Conservation (phyloP, 805 yeast species). For the Millerozyma acaciae region DNA sequence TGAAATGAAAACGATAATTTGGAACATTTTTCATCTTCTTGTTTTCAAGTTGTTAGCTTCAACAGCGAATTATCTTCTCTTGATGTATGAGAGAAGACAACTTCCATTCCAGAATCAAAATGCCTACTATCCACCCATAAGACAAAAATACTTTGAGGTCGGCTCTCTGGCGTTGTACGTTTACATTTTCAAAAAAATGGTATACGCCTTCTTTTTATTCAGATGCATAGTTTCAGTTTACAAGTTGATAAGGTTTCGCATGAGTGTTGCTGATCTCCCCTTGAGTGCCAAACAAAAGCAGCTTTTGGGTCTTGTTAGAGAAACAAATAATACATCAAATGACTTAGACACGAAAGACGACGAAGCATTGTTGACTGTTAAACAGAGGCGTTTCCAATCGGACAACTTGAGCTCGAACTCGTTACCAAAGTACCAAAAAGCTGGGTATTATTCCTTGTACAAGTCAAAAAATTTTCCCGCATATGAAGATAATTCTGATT, state of each 20-base stretch:
- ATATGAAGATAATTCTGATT: neutral
- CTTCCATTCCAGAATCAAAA: conserved; percentile 7
- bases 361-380: conserved; percentile 17
- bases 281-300: conserved; percentile 43
- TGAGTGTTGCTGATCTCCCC: conserved; percentile 50
- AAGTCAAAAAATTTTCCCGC: neutral
- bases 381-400: conserved; percentile 19
- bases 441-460: conserved; percentile 1
- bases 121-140: conserved; percentile 6
- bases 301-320: conserved; percentile 33
- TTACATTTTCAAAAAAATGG: conserved; percentile 12
- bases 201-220: conserved; percentile 20
- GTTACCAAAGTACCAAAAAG: conserved; percentile 19
- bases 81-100: conserved; percentile 7
- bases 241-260: conserved; percentile 37
- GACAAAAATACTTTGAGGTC: conserved; percentile 1
- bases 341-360: conserved; percentile 10
- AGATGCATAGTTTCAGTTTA: conserved; percentile 25
- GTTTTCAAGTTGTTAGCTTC: conserved; percentile 21
- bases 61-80: conserved; percentile 9
- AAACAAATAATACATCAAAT: neutral
- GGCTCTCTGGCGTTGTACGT: conserved; percentile 5
- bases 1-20: conserved; percentile 29
- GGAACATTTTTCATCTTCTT: conserved; percentile 23
- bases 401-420: conserved; percentile 8